Conservation (phyloP, 306 rosid genomes). For the Inga oerstediana region DNA sequence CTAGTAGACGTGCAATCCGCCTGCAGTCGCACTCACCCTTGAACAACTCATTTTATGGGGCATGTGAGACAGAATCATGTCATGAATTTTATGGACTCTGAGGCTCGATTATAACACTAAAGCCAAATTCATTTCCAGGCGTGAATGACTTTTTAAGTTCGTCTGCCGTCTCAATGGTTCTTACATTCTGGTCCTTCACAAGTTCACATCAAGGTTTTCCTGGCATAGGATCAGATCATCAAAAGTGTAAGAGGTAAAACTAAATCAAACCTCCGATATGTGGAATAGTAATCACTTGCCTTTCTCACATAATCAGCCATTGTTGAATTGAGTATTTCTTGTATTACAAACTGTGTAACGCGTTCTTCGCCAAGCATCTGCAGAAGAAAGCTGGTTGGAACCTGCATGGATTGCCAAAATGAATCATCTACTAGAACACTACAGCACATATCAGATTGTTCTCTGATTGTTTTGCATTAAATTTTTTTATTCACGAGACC, state of each 20-base stretch:
- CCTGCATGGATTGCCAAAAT: constrained; percentile 48
- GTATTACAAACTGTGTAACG: constrained; percentile 72
- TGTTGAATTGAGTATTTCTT: constrained; percentile 77
- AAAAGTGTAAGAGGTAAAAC: neutral
- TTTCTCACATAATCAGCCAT: constrained; percentile 71
- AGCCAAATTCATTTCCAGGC: constrained; percentile 72
- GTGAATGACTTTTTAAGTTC: constrained; percentile 60
- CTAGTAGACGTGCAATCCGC: neutral
- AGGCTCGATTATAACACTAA: constrained; percentile 67
- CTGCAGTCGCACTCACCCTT: neutral
- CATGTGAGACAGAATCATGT: neutral
- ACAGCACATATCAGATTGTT: constrained; percentile 28
- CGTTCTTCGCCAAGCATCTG: constrained; percentile 76
- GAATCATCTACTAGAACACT: constrained; percentile 33
- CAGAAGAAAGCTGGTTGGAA: constrained; percentile 73
- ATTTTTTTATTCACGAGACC: neutral
- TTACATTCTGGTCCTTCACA: constrained; percentile 64
- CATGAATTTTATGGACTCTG: constrained; percentile 39
- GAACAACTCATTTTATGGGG: neutral
- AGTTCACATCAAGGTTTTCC: constrained; percentile 66
- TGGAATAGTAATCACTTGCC: constrained; percentile 45
- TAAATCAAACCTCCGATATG: neutral
- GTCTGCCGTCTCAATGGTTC: constrained; percentile 66
- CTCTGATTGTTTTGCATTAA: neutral
- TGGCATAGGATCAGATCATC: constrained; percentile 34